Conservation (phyloP, 2,329 filamentous ascomycete species). For the Colletotrichum nymphaeae region DNA sequence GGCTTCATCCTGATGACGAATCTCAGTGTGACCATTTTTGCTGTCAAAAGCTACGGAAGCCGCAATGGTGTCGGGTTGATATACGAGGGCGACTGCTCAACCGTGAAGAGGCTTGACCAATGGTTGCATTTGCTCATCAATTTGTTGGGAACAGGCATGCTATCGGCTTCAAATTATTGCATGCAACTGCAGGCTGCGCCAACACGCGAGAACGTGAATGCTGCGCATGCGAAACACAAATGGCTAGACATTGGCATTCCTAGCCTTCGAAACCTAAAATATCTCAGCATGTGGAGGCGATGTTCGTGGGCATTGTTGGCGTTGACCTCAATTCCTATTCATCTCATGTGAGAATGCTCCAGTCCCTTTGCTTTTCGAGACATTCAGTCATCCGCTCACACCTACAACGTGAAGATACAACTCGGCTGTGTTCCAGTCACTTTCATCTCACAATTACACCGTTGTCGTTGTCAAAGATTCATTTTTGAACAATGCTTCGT, state of each 20-base stretch:
- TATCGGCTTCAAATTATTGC: conserved; percentile 46
- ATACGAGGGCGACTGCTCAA: conserved; percentile 41
- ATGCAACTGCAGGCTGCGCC: conserved; percentile 46
- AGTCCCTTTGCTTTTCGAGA: not conserved
- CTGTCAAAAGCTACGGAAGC: conserved; percentile 28
- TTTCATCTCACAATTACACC: conserved; percentile 19
- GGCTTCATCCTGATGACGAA: conserved; percentile 40
- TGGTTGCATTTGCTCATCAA: conserved; percentile 47
- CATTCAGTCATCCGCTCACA: not conserved
- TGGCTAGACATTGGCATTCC: conserved; percentile 58
- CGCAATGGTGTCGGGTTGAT: conserved; percentile 41
- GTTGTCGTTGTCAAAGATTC: conserved; percentile 18
- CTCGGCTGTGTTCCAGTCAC: conserved; percentile 14
- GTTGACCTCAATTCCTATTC: conserved; percentile 5
- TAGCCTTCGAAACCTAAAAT: not conserved
- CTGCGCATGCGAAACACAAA: conserved; percentile 52
- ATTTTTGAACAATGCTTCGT: not conserved
- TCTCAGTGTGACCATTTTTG: conserved; percentile 38
- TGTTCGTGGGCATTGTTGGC: conserved; percentile 7
- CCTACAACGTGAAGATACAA: not conserved
- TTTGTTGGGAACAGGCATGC: conserved; percentile 41
- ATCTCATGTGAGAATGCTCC: not conserved
- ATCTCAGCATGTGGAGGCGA: not conserved
- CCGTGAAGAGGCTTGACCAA: conserved; percentile 21
- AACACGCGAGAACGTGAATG: conserved; percentile 42